phyloP scores from a whole-genome alignment of 2,329 filamentous ascomycete genomes.

The Sordariomycetes sp. region DNA sequence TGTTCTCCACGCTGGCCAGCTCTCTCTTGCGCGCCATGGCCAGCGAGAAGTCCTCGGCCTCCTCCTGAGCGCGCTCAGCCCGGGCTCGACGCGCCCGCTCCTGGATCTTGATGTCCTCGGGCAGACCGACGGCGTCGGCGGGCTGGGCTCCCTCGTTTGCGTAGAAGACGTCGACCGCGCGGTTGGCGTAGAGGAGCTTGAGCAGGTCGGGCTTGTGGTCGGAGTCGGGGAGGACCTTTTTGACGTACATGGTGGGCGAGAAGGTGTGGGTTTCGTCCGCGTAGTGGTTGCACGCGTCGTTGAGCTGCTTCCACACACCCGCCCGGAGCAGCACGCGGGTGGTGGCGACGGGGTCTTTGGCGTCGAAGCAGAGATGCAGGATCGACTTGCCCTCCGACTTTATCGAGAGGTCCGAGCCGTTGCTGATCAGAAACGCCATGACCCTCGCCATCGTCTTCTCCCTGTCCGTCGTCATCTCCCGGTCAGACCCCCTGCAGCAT shows the following conservation, averaged over 20 bases:
- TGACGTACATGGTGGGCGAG: conserved; percentile 56
- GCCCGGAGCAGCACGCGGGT: conserved; percentile 51
- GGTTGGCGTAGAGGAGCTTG: conserved; percentile 39
- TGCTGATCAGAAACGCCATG: conserved; percentile 45
- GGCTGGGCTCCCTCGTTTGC: conserved; percentile 44
- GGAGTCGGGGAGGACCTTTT: conserved; percentile 30
- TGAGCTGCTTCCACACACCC: conserved; percentile 56
- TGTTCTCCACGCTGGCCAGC: conserved; percentile 39
- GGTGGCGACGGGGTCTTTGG: conserved; percentile 42
- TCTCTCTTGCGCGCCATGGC: conserved; percentile 40
- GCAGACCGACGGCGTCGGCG: conserved; percentile 41
- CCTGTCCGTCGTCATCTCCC: conserved; percentile 31
- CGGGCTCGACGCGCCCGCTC: conserved; percentile 42
- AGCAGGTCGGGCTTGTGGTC: conserved; percentile 32
- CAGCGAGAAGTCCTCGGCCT: conserved; percentile 38
- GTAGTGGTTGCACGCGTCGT: conserved; percentile 48
- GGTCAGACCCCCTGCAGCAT: conserved; percentile 45
- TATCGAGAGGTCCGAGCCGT: conserved; percentile 46
- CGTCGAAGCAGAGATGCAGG: conserved; percentile 51
- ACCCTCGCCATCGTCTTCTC: conserved; percentile 48
- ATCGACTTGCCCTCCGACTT: conserved; percentile 48
- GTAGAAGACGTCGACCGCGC: conserved; percentile 44
- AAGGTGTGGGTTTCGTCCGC: conserved; percentile 45
- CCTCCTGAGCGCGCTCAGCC: conserved; percentile 31
- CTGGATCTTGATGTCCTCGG: conserved; percentile 35